A percentile compares a stretch with the other conserved stretches of the same genome.
Conservation (phyloP, 345 rosid genomes). For the Eucalyptus leucophloia region DNA sequence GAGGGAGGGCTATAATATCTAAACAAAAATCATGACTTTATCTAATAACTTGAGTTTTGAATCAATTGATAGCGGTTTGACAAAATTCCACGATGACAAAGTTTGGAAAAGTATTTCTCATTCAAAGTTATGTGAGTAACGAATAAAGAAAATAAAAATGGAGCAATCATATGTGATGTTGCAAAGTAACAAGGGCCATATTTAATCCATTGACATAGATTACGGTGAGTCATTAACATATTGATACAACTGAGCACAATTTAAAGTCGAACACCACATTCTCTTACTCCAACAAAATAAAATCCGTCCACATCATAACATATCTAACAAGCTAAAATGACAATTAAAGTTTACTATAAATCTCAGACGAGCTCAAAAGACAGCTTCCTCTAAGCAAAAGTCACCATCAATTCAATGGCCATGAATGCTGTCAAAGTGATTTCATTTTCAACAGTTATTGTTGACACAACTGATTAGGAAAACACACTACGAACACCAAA, state of each 20-base stretch:
- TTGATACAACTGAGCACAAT: not conserved
- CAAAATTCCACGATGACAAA: too few relatives aligned
- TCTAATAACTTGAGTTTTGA: too few relatives aligned
- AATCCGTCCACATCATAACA: too few relatives aligned
- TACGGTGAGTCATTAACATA: not conserved
- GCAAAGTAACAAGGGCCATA: not conserved
- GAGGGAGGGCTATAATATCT: too few relatives aligned
- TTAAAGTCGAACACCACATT: not conserved
- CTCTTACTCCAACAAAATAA: not conserved
- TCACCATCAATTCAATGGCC: not conserved
- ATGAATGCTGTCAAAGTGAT: not conserved
- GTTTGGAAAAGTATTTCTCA: too few relatives aligned
- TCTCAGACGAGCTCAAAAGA: not conserved
- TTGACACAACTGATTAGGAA: not conserved
- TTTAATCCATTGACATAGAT: not conserved
- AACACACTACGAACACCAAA: not conserved
- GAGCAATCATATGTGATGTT: not conserved
- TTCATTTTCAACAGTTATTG: not conserved
- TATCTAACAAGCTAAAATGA: not conserved
- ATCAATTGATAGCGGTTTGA: too few relatives aligned
- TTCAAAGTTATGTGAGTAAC: too few relatives aligned
- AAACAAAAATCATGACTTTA: too few relatives aligned
- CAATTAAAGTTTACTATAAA: not conserved
- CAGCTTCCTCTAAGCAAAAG: not conserved
- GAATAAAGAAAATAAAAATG: not conserved